Base-by-base conservation (phyloP, 345 rosid genomes). In the Populus nigra region DNA sequence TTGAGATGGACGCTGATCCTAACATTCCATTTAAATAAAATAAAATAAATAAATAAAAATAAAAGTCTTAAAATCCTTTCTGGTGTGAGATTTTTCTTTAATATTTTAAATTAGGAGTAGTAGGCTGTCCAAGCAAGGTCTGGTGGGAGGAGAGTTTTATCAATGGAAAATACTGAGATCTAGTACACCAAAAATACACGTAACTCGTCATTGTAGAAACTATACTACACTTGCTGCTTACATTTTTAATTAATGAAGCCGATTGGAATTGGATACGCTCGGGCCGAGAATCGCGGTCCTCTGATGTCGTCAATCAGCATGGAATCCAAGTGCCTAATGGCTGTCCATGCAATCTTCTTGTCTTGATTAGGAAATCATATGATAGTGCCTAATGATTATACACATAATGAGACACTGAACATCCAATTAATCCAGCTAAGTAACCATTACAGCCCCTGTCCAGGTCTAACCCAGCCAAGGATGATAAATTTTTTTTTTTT, bases 241-340 rank as follows among this genome's bases (percentile, higher is more conserved):
- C 59, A 7, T 53, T 20, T 33, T 18, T 20, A 53, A 53, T 23
- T 59, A 23, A 23, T 1, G 29, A 59, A 23, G 25, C 16, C 29
- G 65, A 55, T 1, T 22, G 53, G 38, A 35, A 76, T 68, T 50
- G 17, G 79, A 69, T 39, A 27, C 29, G 63, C 39, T 39, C 29
- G 25, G 38, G 23, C 59, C 73, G 73, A 2, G 66, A 76, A 69
- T 76, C 73, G 22, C 73, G 79, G 68, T 39, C 73, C 68, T 38
- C 16, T 25, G 23, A 55, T 76, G 12, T 57, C 38, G 68, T 27
- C 31, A 69, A 18, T 69, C 57, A 55, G 53, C 18, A 27, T 20
- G 20, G n/a, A 4, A 62, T 61, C 76, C 68, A 36, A 61, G 53
- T 43, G 36, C 36, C 5, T 33, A 1, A 13, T 43, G 29, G 75